Percentiles rank a stretch among this genome's conserved stretches.
Conservation (phyloP, 1,284 basidiomycete genomes). For the Peniophora sp. region DNA sequence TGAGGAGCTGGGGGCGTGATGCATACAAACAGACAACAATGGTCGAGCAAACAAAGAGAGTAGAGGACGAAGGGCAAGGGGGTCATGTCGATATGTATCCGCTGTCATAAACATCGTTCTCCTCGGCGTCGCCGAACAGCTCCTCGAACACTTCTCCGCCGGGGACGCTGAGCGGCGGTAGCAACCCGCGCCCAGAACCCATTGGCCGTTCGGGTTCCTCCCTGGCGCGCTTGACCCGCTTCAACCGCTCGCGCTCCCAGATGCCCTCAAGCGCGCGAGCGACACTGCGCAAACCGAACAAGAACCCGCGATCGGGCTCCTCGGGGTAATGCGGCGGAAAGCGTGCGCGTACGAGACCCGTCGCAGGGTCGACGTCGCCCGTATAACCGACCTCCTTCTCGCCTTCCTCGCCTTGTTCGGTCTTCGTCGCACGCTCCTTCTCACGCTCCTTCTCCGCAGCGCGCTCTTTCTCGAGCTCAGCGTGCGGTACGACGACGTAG, state of each 20-base stretch:
- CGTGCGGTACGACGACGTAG: constrained; percentile 63
- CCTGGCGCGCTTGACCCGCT: constrained; percentile 54
- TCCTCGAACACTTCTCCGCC: constrained; percentile 73
- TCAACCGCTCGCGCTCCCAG: constrained; percentile 76
- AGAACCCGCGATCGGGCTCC: constrained; percentile 89
- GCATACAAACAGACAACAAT: constrained; percentile 4
- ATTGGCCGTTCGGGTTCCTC: constrained; percentile 37
- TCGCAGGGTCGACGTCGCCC: constrained; percentile 70
- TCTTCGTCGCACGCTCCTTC: constrained; percentile 10
- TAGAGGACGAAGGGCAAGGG: neutral
- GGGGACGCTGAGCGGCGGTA: constrained; percentile 56
- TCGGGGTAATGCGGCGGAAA: constrained; percentile 90
- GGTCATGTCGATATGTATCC: constrained; percentile 64
- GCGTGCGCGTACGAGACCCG: constrained; percentile 74
- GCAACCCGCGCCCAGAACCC: constrained; percentile 24
- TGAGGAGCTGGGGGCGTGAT: constrained; percentile 1
- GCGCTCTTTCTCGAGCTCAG: constrained; percentile 21
- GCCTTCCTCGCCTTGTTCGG: constrained; percentile 39
- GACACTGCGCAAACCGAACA: constrained; percentile 85
- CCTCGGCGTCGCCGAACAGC: constrained; percentile 56
- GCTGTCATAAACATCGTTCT: constrained; percentile 32
- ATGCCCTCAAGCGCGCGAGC: constrained; percentile 69
- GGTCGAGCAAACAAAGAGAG: constrained; percentile 4
- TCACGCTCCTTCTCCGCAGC: constrained; percentile 26
- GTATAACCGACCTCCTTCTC: constrained; percentile 69